phyloP scores from a whole-genome alignment of 2,329 filamentous ascomycete species.

The Paraphaeosphaeria minitans region DNA sequence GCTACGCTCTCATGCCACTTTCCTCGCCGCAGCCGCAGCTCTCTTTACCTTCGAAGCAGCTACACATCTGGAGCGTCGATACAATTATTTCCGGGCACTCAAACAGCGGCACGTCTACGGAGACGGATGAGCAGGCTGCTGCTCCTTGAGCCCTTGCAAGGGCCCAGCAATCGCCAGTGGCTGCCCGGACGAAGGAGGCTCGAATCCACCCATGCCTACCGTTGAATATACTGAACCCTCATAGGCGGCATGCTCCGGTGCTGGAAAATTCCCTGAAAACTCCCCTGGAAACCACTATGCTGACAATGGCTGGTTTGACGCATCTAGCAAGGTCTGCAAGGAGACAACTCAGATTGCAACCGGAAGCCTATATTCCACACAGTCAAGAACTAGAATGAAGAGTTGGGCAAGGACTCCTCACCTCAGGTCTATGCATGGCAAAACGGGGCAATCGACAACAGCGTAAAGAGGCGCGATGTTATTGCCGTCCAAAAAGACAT shows the following conservation, averaged over 20 bases:
- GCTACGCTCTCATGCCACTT: conserved; percentile 6
- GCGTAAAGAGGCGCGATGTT: neutral
- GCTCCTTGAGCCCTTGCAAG: conserved; percentile 8
- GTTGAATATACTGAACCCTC: neutral
- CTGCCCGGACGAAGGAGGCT: conserved; percentile 3
- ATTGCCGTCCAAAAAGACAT: conserved; percentile 5
- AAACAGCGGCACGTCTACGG: conserved; percentile 4
- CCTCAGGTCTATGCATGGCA: neutral
- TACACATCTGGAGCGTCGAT: conserved; percentile 4
- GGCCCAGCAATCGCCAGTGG: conserved; percentile 7
- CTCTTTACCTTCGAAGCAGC: conserved; percentile 5
- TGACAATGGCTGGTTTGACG: neutral
- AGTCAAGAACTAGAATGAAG: conserved; percentile 6
- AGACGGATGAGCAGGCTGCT: conserved; percentile 9
- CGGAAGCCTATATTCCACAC: neutral
- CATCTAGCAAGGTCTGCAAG: neutral
- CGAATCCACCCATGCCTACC: neutral
- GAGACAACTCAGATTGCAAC: conserved; percentile 9
- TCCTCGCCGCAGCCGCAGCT: conserved; percentile 1
- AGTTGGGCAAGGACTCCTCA: neutral
- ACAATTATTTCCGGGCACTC: conserved; percentile 1
- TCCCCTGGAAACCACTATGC: neutral
- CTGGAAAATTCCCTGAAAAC: no score
- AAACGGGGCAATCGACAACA: neutral
- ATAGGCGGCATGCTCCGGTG: neutral